Evolutionary conservation across 1,139 yeast species (phyloP), one percentile per base, ranked within the genome.

Genomic region (Hyphopichia buzzinii): DNA sequence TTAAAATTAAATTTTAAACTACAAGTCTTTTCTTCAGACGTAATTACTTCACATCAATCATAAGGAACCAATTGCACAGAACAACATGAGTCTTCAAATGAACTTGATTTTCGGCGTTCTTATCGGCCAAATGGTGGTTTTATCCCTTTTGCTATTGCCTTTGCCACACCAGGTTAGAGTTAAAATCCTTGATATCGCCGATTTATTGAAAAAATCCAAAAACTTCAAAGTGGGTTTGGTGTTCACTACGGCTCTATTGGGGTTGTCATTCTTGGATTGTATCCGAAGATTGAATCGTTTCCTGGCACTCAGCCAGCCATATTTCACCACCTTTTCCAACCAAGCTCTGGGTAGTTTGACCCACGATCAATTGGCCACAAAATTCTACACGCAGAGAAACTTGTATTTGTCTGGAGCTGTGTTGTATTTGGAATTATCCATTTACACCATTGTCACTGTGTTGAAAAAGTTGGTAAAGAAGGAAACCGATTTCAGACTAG

Each of bases 391-490:
- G 31, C 89, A 84, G 55, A 70, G 92, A 51, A 84, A 84, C 49
- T 64, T 82, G 45, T 83, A 84, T 55, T 72, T 84, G 41, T 74
- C 83, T 13, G 90, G 89, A 3, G 86, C 86, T 6, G 81, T 82
- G 3, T 56, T 82, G 44, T 82, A 81, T 55, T 71, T 81, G 44
- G 72, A 67, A 41, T 46, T 79, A 35, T 81, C 85, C 4, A 78
- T 81, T 39, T 70, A 68, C 36, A 80, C 84, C 6, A 79, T 80
- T 30, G 65, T 75, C 42, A 65, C 74, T 26, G 68, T 82, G 37
- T 67, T 82, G 33, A 72, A 68, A 46, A 78, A 81, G 50, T 62
- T 81, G 57, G 80, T 81, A 30, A 65, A 66, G 46, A 81, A 81
- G 55, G 80, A 81, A 54, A 64, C 67, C 21, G 62, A 58, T 34